A percentile compares a stretch with the other conserved stretches of the same genome.
Evolutionary conservation across 345 rosid genomes (phyloP).

Genomic region (Aquilaria sinensis): DNA sequence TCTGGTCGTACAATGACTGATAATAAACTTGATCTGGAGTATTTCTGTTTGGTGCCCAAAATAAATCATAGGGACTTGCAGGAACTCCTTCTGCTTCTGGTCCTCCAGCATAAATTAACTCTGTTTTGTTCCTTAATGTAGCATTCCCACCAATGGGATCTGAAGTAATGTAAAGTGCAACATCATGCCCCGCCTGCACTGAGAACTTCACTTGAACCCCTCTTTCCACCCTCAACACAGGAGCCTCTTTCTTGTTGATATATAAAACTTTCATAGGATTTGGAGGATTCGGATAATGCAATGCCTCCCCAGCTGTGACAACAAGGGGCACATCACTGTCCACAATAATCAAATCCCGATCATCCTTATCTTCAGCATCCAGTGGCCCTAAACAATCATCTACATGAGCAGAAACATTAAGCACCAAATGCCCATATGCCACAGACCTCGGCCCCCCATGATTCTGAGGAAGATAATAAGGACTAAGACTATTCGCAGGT

Average conservation of each 20-base stretch:
- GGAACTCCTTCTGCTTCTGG: conserved; percentile 79
- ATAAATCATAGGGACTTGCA: conserved; percentile 66
- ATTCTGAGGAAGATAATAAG: conserved; percentile 80
- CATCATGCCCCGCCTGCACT: conserved; percentile 71
- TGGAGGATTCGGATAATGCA: conserved; percentile 65
- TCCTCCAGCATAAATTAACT: conserved; percentile 87
- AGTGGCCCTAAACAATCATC: conserved; percentile 62
- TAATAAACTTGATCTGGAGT: conserved; percentile 87
- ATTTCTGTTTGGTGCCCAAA: conserved; percentile 89
- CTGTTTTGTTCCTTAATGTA: conserved; percentile 61
- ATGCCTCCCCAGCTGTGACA: conserved; percentile 34
- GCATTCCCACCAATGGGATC: conserved; percentile 95
- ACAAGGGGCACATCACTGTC: conserved; percentile 48
- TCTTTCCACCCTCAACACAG: conserved; percentile 67
- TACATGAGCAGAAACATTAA: conserved; percentile 39
- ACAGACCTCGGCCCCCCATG: conserved; percentile 58
- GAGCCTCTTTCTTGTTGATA: conserved; percentile 71
- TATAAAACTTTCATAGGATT: conserved; percentile 56
- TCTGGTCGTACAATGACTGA: conserved; percentile 70
- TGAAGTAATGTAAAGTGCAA: conserved; percentile 69
- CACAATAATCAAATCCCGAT: conserved; percentile 57
- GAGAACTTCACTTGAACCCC: conserved; percentile 64
- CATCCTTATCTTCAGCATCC: conserved; percentile 66
- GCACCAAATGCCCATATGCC: conserved; percentile 38
- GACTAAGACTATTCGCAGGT: conserved; percentile 70